Conservation (phyloP, 805 yeast species). For the Starmerella bacillaris region DNA sequence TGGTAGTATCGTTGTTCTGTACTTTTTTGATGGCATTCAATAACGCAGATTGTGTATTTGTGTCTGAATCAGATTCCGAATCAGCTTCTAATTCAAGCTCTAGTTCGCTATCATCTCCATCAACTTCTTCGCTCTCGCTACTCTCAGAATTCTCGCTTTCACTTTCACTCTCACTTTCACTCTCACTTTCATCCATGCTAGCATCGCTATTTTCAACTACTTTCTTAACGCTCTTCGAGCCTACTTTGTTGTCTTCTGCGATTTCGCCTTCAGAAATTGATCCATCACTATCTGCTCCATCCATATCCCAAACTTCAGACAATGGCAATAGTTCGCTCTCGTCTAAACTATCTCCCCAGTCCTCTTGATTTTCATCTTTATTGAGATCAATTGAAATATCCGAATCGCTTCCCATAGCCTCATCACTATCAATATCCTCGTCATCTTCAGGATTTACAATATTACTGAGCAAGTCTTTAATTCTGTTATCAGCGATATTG, state of each 20-base stretch:
- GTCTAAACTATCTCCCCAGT: conserved; percentile 55
- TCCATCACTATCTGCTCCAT: conserved; percentile 33
- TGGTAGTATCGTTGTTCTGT: conserved; percentile 21
- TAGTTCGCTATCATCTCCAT: too few species aligned
- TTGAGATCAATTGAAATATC: conserved; percentile 30
- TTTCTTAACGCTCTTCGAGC: too few species aligned
- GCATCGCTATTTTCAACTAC: too few species aligned
- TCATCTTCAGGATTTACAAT: conserved; percentile 23
- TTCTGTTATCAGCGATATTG: conserved; percentile 21
- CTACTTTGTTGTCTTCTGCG: conserved; percentile 1
- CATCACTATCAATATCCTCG: conserved; percentile 59
- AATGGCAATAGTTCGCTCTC: conserved; percentile 57
- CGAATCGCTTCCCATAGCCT: conserved; percentile 64
- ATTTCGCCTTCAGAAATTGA: neutral
- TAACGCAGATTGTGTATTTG: conserved; percentile 26
- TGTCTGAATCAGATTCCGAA: conserved; percentile 21
- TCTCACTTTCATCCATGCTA: too few species aligned
- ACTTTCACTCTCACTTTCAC: too few species aligned
- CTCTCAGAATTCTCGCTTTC: neutral
- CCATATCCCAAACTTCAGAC: conserved; percentile 81
- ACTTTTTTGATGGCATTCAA: conserved; percentile 28
- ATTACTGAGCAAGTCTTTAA: conserved; percentile 17
- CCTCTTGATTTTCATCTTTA: conserved; percentile 32
- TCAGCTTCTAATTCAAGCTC: too few species aligned
- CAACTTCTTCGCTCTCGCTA: too few species aligned